Conservation (phyloP, 2,329 filamentous ascomycete species). For the Corynespora cassiicola region DNA sequence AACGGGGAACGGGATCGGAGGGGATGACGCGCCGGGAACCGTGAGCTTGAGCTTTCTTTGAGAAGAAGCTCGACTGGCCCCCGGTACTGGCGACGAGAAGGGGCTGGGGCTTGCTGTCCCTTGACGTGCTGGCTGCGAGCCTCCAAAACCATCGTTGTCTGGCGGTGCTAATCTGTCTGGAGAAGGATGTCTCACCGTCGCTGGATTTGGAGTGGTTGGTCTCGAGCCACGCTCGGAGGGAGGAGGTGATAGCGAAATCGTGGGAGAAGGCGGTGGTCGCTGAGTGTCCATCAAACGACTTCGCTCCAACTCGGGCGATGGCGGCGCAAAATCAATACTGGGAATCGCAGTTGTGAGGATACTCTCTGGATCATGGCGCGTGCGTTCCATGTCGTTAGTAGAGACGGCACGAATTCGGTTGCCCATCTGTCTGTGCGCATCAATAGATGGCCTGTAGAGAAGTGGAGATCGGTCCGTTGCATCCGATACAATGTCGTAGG, state of each 20-base stretch:
- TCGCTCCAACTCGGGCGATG: constrained; percentile 36
- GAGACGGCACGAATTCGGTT: constrained; percentile 62
- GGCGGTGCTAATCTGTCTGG: constrained; percentile 46
- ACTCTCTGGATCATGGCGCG: constrained; percentile 52
- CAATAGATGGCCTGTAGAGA: constrained; percentile 30
- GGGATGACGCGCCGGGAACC: constrained; percentile 49
- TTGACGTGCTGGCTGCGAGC: constrained; percentile 19
- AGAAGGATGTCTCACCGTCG: constrained; percentile 25
- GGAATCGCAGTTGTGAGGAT: constrained; percentile 36
- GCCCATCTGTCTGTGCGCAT: constrained; percentile 34
- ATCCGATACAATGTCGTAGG: constrained; percentile 35
- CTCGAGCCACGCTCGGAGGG: constrained; percentile 35
- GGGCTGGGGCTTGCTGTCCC: constrained; percentile 29
- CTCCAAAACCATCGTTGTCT: constrained; percentile 35
- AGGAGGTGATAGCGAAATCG: constrained; percentile 48
- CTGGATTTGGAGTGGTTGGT: constrained; percentile 31
- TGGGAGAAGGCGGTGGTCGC: constrained; percentile 43
- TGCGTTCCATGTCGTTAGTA: constrained; percentile 61
- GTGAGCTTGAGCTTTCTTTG: constrained; percentile 47
- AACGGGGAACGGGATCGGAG: constrained; percentile 70
- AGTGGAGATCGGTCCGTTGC: constrained; percentile 25
- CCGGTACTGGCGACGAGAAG: constrained; percentile 31
- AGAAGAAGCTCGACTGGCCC: constrained; percentile 31
- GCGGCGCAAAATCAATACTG: constrained; percentile 42
- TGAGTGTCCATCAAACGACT: constrained; percentile 6